Evolutionary conservation across 306 rosid genomes (phyloP), one percentile per base, ranked within the genome.

Genomic region (Hippophae rhamnoides): DNA sequence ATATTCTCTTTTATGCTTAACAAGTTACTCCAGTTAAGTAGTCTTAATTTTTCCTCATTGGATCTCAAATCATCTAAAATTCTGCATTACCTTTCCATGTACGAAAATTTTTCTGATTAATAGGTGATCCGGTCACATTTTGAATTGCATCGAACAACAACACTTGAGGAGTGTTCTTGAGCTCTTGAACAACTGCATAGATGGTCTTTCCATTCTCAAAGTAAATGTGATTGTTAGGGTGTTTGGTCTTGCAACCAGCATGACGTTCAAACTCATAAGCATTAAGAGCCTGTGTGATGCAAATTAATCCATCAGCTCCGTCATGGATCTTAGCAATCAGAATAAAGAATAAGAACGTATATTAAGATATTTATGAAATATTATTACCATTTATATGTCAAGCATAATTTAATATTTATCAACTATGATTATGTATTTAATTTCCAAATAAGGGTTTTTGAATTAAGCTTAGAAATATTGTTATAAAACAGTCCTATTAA

Each of bases 191-290:
- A 51, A 77, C 93, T 23, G 86, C 93, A 70, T 92, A 88, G 60
- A 88, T 82, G 75, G 96, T 85, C 78, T 88, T 88, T 52, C 99
- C 99, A 68, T 88, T 88, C 81, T 80, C 89, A 64, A 88, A 92
- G 78, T 82, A 88, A 54, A 92, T 88, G 81, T 92, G 99, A 72
- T 86, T 88, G 68, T 92, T 92, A 12, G 99, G 95, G 76, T 88
- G 96, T 72, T 88, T 92, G 64, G 99, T 88, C 84, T 92, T 88
- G 74, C 88, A 84, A 79, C 93, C 90, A 52, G 95, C 96, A 61
- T 92, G 95, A 53, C 89, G 87, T 77, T 92, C 99, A 70, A 87
- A 88, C 70, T 92, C 96, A 48, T 83, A 92, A n/a, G 99, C 96
- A 79, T 92, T 92, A 63, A 88, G 93, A 71, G 88, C 73, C 99